These are phyloP conservation scores for Fusarium nanum DNA, from an alignment of 2,329 filamentous ascomycete genomes.

Conservation along the genomic window DNA sequence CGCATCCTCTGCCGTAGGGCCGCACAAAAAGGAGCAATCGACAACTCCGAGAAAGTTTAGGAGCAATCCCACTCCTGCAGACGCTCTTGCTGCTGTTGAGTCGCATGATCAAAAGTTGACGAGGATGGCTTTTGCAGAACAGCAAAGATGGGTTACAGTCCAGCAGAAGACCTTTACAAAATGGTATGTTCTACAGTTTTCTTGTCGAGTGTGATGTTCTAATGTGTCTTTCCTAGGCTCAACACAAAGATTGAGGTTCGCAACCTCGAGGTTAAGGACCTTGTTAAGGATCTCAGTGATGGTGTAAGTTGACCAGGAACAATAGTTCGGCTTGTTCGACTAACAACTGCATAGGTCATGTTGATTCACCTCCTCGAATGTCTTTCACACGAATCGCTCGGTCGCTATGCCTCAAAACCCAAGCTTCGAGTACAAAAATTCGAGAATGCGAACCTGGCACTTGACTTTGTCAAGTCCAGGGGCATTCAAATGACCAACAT, in stretches of 20 bases:
- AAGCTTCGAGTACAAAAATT: constrained; percentile 97
- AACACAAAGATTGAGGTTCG: constrained; percentile 92
- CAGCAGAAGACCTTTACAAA: constrained; percentile 99
- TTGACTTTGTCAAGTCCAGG: constrained; percentile 90
- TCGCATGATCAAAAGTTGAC: constrained; percentile 62
- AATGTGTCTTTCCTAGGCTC: constrained; percentile 68
- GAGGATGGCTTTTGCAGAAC: constrained; percentile 73
- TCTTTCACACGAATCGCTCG: constrained; percentile 92
- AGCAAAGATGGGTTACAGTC: constrained; percentile 79
- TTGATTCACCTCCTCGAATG: constrained; percentile 98
- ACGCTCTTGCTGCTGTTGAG: constrained; percentile 59
- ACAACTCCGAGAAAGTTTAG: constrained; percentile 45
- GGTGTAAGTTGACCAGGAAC: constrained; percentile 73
- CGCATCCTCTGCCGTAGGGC: constrained; percentile 38
- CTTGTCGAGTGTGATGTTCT: background rate
- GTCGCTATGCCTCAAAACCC: constrained; percentile 94
- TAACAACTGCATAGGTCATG: constrained; percentile 72
- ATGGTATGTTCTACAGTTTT: constrained; percentile 65
- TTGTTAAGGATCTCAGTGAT: constrained; percentile 91
- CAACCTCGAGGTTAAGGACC: constrained; percentile 82
- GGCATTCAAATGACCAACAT: constrained; percentile 99
- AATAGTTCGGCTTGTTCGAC: background rate
- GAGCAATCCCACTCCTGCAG: constrained; percentile 53
- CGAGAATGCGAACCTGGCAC: constrained; percentile 96
- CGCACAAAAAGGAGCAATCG: constrained; percentile 39